These are phyloP conservation scores for Gentiana macrophylla DNA, from an alignment of 257 asterid species.

Conservation along the genomic window DNA sequence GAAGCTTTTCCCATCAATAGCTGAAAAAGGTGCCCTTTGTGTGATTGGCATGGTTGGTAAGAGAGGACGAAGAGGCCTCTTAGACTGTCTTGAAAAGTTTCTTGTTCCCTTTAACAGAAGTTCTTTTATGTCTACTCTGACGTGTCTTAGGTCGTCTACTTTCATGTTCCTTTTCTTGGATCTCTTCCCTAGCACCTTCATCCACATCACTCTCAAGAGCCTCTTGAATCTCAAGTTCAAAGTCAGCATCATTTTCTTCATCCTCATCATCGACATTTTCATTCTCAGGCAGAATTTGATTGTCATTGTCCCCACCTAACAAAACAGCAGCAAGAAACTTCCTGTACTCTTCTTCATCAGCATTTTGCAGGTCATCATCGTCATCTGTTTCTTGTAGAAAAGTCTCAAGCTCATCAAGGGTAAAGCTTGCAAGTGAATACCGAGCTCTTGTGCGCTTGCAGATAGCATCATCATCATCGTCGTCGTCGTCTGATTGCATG, in stretches of 20 bases:
- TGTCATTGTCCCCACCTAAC: constrained; percentile 54
- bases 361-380: constrained; percentile 87
- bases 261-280: constrained; percentile 82
- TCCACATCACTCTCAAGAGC: constrained; percentile 96
- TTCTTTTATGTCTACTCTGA: constrained; percentile 54
- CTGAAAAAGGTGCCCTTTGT: constrained; percentile 28
- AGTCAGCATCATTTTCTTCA: constrained; percentile 98
- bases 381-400: constrained; percentile 98
- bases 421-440: constrained; percentile 83
- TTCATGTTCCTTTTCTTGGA: constrained; percentile 23
- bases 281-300: constrained; percentile 39
- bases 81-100: constrained; percentile 35
- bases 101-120: constrained; percentile 34
- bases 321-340: constrained; percentile 90
- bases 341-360: constrained; percentile 82
- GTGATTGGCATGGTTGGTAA: constrained; percentile 49
- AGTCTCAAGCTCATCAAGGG: constrained; percentile 94
- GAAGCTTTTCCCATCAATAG: constrained; percentile 33
- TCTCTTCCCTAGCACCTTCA: constrained; percentile 30
- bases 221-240: constrained; percentile 97
- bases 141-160: constrained; percentile 47
- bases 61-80: constrained; percentile 74
- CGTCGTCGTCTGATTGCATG: constrained; percentile 11
- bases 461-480: constrained; percentile 68
- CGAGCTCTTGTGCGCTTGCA: constrained; percentile 97